Conservation (phyloP, 2,329 filamentous ascomycete species). For the Endocalyx cinctus region DNA sequence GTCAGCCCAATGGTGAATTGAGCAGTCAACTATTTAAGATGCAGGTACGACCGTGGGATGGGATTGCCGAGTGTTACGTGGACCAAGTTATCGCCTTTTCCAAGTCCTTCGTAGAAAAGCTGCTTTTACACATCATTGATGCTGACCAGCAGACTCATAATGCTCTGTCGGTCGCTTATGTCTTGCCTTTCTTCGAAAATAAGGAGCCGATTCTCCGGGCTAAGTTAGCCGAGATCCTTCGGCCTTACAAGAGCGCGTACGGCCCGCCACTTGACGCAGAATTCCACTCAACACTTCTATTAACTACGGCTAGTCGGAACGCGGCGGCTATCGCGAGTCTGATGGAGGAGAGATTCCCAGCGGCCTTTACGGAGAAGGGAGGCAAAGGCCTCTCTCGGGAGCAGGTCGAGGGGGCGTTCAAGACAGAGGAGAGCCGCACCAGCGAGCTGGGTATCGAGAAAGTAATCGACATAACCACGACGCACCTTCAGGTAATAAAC, state of each 20-base stretch:
- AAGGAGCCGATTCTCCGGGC: too few species aligned
- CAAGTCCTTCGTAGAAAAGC: constrained; percentile 8
- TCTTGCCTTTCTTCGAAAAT: too few species aligned
- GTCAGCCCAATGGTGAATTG: constrained; percentile 5
- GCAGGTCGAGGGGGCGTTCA: constrained; percentile 1
- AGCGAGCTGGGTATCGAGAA: constrained; percentile 8
- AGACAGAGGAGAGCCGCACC: too few species aligned
- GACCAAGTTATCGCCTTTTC: constrained; percentile 4
- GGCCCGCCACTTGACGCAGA: constrained; percentile 7
- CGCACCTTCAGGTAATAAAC: constrained; percentile 9
- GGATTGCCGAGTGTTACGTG: constrained; percentile 7
- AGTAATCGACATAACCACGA: constrained; percentile 9
- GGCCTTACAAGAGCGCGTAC: constrained; percentile 4
- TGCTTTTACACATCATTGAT: constrained; percentile 6
- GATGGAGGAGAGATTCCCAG: constrained; percentile 7
- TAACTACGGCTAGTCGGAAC: constrained; percentile 1
- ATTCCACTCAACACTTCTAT: constrained; percentile 2
- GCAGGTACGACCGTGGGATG: constrained; percentile 5
- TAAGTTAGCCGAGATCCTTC: constrained; percentile 7
- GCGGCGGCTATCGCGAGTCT: constrained; percentile 4
- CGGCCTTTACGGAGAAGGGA: constrained; percentile 3
- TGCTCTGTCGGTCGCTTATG: background rate
- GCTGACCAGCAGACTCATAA: constrained; percentile 2
- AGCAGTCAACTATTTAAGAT: constrained; percentile 5
- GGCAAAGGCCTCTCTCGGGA: constrained; percentile 1